Conservation (phyloP, 768 basidiomycete species). For the Serpula lacrymans region DNA sequence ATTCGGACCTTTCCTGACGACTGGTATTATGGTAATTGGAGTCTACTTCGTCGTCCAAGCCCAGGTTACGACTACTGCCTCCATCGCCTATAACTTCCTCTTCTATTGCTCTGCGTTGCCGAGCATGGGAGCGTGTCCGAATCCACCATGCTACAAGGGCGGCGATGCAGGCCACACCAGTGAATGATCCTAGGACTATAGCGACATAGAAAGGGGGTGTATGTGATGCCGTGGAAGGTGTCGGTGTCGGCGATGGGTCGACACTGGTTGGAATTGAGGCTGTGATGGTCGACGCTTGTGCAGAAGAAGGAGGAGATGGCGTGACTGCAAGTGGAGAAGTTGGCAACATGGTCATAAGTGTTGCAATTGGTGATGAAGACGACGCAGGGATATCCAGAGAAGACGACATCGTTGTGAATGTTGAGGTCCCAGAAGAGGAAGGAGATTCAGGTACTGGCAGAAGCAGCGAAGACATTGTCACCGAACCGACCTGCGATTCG, state of each 20-base stretch:
- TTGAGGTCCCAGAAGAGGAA: too few relatives aligned
- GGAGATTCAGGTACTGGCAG: too few relatives aligned
- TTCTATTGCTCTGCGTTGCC: conserved; percentile 28
- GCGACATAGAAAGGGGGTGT: conserved; percentile 46
- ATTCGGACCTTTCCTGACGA: conserved; percentile 16
- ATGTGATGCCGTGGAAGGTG: conserved; percentile 15
- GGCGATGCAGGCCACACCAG: conserved; percentile 40
- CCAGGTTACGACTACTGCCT: conserved; percentile 19
- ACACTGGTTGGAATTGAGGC: conserved; percentile 4
- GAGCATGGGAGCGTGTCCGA: conserved; percentile 36
- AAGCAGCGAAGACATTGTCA: too few relatives aligned
- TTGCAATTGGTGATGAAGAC: background rate
- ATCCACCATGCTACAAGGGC: conserved; percentile 50
- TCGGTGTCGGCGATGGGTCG: conserved; percentile 18
- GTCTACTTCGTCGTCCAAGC: conserved; percentile 6
- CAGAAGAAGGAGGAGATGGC: background rate
- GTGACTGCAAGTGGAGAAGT: background rate
- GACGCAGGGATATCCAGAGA: too few relatives aligned
- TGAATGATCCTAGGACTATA: conserved; percentile 46
- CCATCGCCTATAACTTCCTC: conserved; percentile 36
- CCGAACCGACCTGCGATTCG: too few relatives aligned
- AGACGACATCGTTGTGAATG: too few relatives aligned
- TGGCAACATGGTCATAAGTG: background rate
- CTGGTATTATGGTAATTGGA: conserved; percentile 6
- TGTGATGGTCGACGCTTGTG: too few relatives aligned